A percentile compares a stretch with the other conserved stretches of the same genome.
Evolutionary conservation across 176 grass and related monocot species (phyloP).

Genomic region (Pharus latifolius): DNA sequence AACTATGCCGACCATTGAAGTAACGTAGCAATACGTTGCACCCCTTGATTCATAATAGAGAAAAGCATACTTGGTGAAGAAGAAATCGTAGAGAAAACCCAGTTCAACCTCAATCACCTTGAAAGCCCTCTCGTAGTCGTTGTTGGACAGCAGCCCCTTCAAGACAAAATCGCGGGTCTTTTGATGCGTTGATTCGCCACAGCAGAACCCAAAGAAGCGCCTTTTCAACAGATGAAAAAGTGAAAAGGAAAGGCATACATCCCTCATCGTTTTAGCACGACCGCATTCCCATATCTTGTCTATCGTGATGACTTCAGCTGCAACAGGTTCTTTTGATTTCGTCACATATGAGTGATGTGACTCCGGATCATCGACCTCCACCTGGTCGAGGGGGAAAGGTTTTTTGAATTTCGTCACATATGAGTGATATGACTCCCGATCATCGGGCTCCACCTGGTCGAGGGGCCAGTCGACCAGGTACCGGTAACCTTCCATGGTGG

Average conservation of each 20-base stretch:
- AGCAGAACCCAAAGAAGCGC: conserved; percentile 14
- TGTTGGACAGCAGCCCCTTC: neutral
- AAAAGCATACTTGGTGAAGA: conserved; percentile 6
- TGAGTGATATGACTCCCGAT: too few species aligned
- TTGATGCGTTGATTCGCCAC: neutral
- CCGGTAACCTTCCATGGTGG: conserved; percentile 15
- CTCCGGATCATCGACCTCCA: too few species aligned
- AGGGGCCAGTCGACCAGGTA: conserved; percentile 20
- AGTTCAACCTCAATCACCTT: neutral
- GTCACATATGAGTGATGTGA: neutral
- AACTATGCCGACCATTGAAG: too few species aligned
- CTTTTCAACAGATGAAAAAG: conserved; percentile 8
- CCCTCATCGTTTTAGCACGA: neutral
- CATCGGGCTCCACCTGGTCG: neutral
- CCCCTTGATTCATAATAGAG: neutral
- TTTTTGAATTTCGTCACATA: neutral
- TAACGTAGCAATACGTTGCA: neutral
- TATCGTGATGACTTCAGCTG: neutral
- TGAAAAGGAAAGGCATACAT: conserved; percentile 23
- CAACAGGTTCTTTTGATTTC: neutral
- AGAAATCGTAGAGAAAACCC: conserved; percentile 2
- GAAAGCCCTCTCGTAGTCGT: neutral
- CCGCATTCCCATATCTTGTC: conserved; percentile 13
- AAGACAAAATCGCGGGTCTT: conserved; percentile 17
- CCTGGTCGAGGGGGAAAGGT: neutral